Base-by-base conservation (phyloP, 2,329 filamentous ascomycete species). In the Colletotrichum sp. region DNA sequence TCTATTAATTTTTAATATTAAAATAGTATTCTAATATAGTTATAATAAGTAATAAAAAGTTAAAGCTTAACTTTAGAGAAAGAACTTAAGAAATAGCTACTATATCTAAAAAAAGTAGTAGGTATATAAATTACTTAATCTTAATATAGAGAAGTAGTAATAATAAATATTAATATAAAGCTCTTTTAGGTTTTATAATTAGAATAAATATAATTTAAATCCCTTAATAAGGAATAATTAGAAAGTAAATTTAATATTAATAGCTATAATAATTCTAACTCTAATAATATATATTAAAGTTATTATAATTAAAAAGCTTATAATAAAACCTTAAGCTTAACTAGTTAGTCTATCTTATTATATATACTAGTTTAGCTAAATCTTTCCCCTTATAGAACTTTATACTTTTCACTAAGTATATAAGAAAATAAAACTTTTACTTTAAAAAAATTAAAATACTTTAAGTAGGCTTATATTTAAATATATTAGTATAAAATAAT, bases 131-230 rank as follows among this genome's bases (percentile, higher is more conserved):
- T 39, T 36, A n/a, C 7, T 2, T 64, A 64, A 64, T 64, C 9
- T 0, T 44, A 64, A 64, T 18, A 64, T 9, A 44, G 0, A 0
- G 12, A 36, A 1, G 16, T 64, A 39, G 62, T 64, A 26, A 64
- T 18, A 39, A 64, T 64, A 64, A 64, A 64, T 64, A 64, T 4
- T 64, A 39, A 64, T 64, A 64, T 64, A 64, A 0, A 4, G 26
- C 26, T 44, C 6, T 57, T 24, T 68, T 68, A 57, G 8, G 18
- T 68, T 6, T 55, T 68, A 55, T 57, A 57, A 55, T 55, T 60
- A 44, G 4, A 69, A 69, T 69, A 44, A 60, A 5, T 49, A 64
- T 39, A 64, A 64, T 64, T 64, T 64, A 64, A 64, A 64, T 64
- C 16, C 18, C n/a, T 36, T 36, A 36, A 36, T 8, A 1, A 36